Conservation (phyloP, 2,329 filamentous ascomycete genomes). For the Mollisiaceae sp. region DNA sequence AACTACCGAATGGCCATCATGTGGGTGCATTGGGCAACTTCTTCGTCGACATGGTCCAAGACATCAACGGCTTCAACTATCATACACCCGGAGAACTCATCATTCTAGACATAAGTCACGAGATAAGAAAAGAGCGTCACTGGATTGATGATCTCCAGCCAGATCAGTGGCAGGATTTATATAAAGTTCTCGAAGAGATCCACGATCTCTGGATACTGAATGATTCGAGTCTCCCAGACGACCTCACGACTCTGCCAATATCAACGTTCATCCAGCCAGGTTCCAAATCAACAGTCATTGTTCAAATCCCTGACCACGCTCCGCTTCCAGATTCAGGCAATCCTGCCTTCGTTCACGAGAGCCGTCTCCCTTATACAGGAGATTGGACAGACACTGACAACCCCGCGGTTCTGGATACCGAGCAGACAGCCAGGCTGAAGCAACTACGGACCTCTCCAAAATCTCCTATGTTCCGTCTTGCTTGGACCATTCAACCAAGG, state of each 20-base stretch:
- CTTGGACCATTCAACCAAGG: slow-evolving; percentile 29
- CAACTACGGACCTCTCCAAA: not conserved
- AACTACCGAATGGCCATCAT: not conserved
- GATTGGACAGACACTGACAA: slow-evolving; percentile 27
- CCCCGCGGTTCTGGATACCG: slow-evolving; percentile 11
- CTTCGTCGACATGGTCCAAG: slow-evolving; percentile 28
- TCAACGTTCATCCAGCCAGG: slow-evolving; percentile 31
- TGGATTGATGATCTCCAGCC: slow-evolving; percentile 15
- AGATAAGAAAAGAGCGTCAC: slow-evolving; percentile 20
- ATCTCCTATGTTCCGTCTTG: slow-evolving; percentile 15
- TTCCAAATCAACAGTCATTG: slow-evolving; percentile 31
- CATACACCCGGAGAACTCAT: slow-evolving; percentile 35
- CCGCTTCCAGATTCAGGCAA: slow-evolving; percentile 12
- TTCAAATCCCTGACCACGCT: slow-evolving; percentile 26
- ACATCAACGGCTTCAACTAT: slow-evolving; percentile 34
- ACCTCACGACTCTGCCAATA: slow-evolving; percentile 30
- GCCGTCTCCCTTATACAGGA: slow-evolving; percentile 20
- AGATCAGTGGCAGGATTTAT: slow-evolving; percentile 28
- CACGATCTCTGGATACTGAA: slow-evolving; percentile 31
- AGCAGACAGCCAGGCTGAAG: slow-evolving; percentile 25
- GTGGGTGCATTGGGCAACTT: slow-evolving; percentile 28
- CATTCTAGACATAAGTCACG: slow-evolving; percentile 35
- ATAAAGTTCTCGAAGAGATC: slow-evolving; percentile 20
- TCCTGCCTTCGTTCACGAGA: slow-evolving; percentile 24
- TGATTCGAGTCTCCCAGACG: slow-evolving; percentile 10